Base-by-base conservation (phyloP, 2,329 filamentous ascomycete genomes). In the Plenodomus biglobosus region DNA sequence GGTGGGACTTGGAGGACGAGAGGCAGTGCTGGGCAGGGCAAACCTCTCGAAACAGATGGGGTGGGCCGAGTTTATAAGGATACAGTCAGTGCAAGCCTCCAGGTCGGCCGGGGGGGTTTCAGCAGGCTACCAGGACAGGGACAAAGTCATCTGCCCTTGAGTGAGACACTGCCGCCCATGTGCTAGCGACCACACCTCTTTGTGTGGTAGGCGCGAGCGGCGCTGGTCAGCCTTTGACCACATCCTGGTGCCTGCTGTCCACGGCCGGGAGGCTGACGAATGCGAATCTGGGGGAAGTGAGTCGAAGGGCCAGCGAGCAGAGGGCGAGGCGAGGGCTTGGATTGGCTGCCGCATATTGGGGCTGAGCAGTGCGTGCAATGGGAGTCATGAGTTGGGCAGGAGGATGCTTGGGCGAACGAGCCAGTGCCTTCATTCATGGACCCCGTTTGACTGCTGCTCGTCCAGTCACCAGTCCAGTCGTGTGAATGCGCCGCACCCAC, bases 231-330 rank as follows among this genome's bases (percentile, higher is more conserved):
- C 27, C 27, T 32, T 32, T 32, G 27, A 32, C 27, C 27, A 11
- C 27, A 32, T 32, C 6, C 27, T 32, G 27, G 27, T 8, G 8
- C 13, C 27, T 32, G 27, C 27, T 40, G 45, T 48, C 56, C 63
- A 55, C 62, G 63, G 64, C 64, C 61, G 62, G 51, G 46, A 55
- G 54, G 63, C 62, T 65, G 60, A 65, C 61, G 61, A 64, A 65
- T 63, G 44, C 44, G 52, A 43, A 53, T 52, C 55, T 44, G 59
- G 55, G 59, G 64, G 64, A 66, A 65, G 57, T 52, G 55, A 57
- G 56, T 64, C 51, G 65, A 69, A 70, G 53, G 58, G 55, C 42
- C 49, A 66, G 20, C 44, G 40, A 34, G 42, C 42, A 32, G 27
- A 32, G 27, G 8, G 27, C 27, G 27, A 32, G 27, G 8, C 3